Percentiles rank a stretch among this genome's conserved stretches.
phyloP scores from a whole-genome alignment of 2,329 filamentous ascomycete genomes.

The Beauveria pseudobassiana region DNA sequence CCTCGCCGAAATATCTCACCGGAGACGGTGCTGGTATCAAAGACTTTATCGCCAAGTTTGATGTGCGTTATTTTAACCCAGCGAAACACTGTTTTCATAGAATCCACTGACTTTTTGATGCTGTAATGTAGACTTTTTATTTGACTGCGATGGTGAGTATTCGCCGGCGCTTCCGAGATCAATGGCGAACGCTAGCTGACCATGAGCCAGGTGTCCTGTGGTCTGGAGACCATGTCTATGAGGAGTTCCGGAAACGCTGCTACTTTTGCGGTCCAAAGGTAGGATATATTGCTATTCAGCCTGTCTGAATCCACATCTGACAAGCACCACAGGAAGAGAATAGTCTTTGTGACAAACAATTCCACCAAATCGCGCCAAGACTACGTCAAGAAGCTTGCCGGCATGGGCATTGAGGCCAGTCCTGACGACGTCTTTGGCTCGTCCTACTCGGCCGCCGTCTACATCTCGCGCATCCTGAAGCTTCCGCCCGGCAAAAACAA shows the following conservation, averaged over 20 bases:
- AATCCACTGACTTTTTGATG: not conserved
- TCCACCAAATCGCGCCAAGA: conserved; percentile 91
- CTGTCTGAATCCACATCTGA: not conserved
- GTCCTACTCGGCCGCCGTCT: conserved; percentile 89
- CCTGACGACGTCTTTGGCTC: conserved; percentile 94
- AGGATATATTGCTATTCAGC: not conserved
- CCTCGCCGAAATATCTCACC: conserved; percentile 58
- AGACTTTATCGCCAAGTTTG: conserved; percentile 82
- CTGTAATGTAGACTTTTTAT: conserved; percentile 69
- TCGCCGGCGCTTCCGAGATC: not conserved
- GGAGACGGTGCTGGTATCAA: conserved; percentile 71
- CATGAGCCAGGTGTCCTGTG: conserved; percentile 70
- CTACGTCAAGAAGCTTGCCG: conserved; percentile 85
- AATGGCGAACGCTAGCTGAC: conserved; percentile 13
- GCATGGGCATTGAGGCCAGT: conserved; percentile 69
- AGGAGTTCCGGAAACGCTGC: conserved; percentile 76
- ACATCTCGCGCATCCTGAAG: conserved; percentile 87
- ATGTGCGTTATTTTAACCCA: conserved; percentile 54
- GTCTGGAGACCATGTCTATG: conserved; percentile 88
- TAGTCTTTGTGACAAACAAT: conserved; percentile 98
- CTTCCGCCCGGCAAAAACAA: conserved; percentile 76
- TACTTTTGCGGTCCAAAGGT: conserved; percentile 78
- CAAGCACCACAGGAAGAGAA: conserved; percentile 58
- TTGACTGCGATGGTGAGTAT: conserved; percentile 87
- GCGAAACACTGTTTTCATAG: not conserved